Base-by-base conservation (phyloP, 2,329 filamentous ascomycete genomes). In the Fusarium udum region DNA sequence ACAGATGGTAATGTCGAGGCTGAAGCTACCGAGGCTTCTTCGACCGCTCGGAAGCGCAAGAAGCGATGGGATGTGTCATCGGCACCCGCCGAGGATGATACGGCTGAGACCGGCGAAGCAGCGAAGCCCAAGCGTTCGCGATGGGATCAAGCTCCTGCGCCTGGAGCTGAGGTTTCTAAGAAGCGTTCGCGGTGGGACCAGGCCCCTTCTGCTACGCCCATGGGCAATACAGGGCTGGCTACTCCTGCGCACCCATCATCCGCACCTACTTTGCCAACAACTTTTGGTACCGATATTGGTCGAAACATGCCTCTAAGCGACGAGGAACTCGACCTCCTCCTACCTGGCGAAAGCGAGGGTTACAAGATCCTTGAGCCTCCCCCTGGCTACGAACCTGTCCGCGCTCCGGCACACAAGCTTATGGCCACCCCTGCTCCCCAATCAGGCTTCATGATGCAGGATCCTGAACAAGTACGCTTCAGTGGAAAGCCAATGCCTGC, bases 361-460 rank as follows among this genome's bases (percentile, higher is more conserved):
- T 99, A 97, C 87, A 95, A 97, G 82, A 90, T 97, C 73, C 88
- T 98, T 15, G 92, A 95, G 31, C 94, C 95, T 22, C 96, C 96
- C 37, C 93, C 95, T 9, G 96, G 96, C 39, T 99, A 98, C 80
- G 94, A 93, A 52, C 95, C 95, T 10, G 89, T 94, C 32, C 91
- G 93, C 61, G 91, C 92, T 39, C 90, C 93, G 57, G 88, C 94
- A 40, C 90, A 95, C 80, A 93, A 93, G 80, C 84, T 94, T 48
- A 90, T 91, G 84, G 88, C 91, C 43, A 93, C 94, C 20, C 91
- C 94, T 43, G 88, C 91, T 20, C 90, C 93, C n/a, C 87, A 93
- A 31, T 90, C 89, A 46, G 96, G 96, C 6, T 99, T 98, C 84
- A 96, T 97, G 92, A 97, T 98, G 91, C 96, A 98, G 80, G 95